A percentile compares a stretch with the other conserved stretches of the same genome.
phyloP scores from a whole-genome alignment of 331 rosid genomes.

The Arachis monticola region DNA sequence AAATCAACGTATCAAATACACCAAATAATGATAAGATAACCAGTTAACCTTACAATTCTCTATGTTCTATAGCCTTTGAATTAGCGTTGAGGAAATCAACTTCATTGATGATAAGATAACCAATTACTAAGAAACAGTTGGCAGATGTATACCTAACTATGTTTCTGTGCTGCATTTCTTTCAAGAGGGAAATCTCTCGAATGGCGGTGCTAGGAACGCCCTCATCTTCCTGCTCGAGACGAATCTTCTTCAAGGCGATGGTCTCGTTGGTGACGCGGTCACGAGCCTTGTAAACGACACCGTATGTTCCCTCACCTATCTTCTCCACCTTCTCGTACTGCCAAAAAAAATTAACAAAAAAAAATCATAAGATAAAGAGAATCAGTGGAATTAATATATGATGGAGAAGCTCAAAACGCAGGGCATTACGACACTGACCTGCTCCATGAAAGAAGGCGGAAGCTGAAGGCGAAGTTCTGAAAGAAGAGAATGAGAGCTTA shows the following conservation, averaged over 20 bases:
- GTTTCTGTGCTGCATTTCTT: constrained; percentile 96
- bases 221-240: constrained; percentile 97
- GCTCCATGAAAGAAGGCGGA: constrained; percentile 44
- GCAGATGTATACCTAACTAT: constrained; percentile 75
- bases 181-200: constrained; percentile 91
- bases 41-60: constrained; percentile 3
- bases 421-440: constrained; percentile 39
- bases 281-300: constrained; percentile 97
- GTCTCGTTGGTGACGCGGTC: constrained; percentile 84
- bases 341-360: neutral
- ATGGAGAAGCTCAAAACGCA: constrained; percentile 8
- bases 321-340: constrained; percentile 98
- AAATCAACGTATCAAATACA: neutral
- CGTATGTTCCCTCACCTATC: constrained; percentile 96
- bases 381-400: neutral
- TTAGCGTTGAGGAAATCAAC: constrained; percentile 22
- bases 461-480: constrained; percentile 32
- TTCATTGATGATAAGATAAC: constrained; percentile 8
- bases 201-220: constrained; percentile 97
- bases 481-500: constrained; percentile 21
- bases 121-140: neutral
- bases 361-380: constrained; percentile 9
- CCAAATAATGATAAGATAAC: constrained; percentile 1
- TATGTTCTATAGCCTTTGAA: neutral
- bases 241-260: constrained; percentile 95